Conservation (phyloP, 225 moss, liverwort and hornwort species). For the Asterella californica region DNA sequence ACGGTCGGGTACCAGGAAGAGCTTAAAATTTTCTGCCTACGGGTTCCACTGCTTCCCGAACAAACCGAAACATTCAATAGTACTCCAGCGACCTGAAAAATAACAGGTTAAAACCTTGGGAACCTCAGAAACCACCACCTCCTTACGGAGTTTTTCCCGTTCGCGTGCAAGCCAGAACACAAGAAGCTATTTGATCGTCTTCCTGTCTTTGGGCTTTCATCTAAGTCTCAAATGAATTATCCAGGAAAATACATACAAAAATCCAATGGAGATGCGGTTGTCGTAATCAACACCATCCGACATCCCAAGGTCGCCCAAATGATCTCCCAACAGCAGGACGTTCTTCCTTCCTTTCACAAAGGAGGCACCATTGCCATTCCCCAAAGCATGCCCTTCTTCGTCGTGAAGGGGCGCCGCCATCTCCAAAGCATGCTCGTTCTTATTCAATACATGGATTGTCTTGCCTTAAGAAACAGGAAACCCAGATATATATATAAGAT, state of each 20-base stretch:
- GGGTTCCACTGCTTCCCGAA: too few relatives aligned
- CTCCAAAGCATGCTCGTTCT: constrained; percentile 81
- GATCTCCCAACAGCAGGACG: constrained; percentile 71
- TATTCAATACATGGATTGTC: constrained; percentile 73
- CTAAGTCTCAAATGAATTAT: too few relatives aligned
- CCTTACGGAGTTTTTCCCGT: too few relatives aligned
- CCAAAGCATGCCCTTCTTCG: constrained; percentile 48
- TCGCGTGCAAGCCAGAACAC: too few relatives aligned
- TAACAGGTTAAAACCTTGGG: too few relatives aligned
- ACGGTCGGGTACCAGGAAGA: neutral
- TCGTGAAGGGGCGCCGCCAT: constrained; percentile 71
- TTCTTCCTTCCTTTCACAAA: constrained; percentile 74
- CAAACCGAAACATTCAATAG: too few relatives aligned
- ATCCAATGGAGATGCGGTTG: constrained; percentile 70
- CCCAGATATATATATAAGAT: neutral
- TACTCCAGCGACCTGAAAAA: too few relatives aligned
- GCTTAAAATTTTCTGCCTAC: too few relatives aligned
- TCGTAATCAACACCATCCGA: constrained; percentile 70
- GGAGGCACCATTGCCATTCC: constrained; percentile 40
- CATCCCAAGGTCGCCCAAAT: constrained; percentile 86
- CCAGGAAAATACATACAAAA: constrained; percentile 48
- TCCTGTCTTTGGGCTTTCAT: too few relatives aligned
- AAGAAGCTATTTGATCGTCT: too few relatives aligned
- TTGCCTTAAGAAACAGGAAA: constrained; percentile 33
- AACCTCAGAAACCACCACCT: too few relatives aligned